Conservation (phyloP, 2,329 filamentous ascomycete species). For the Pseudophaeomoniella oleicola region DNA sequence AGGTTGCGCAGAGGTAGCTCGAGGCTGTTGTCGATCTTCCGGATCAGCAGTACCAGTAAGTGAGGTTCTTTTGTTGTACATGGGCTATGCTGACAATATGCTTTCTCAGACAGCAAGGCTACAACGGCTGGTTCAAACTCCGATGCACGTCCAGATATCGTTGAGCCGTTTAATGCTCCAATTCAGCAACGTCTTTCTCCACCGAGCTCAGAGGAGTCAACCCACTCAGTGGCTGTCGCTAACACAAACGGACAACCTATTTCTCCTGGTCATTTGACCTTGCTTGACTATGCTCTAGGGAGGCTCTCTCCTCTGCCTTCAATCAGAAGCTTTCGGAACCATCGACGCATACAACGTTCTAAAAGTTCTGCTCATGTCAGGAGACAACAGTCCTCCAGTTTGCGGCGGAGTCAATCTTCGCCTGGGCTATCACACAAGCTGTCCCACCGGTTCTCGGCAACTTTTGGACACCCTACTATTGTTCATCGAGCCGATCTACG, state of each 20-base stretch:
- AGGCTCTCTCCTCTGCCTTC: background rate
- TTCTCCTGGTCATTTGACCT: background rate
- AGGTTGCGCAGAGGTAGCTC: background rate
- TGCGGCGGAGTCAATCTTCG: background rate
- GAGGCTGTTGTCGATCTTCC: background rate
- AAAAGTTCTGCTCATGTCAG: background rate
- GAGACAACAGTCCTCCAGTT: conserved; percentile 1
- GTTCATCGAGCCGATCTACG: conserved; percentile 22
- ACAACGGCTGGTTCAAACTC: background rate
- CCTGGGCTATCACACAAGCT: conserved; percentile 18
- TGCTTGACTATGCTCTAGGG: background rate
- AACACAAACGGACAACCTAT: background rate
- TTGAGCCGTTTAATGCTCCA: background rate
- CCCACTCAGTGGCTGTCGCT: background rate
- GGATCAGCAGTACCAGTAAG: background rate
- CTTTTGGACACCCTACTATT: conserved; percentile 25
- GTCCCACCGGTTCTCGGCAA: conserved; percentile 21
- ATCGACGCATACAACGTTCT: background rate
- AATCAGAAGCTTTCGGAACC: background rate
- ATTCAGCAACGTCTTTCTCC: background rate
- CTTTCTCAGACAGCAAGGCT: background rate
- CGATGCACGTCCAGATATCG: background rate
- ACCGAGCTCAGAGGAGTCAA: background rate
- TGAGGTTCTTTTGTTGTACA: too few species aligned
- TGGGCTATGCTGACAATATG: background rate